Base-by-base conservation (phyloP, 345 rosid genomes). In the Populus pruinosa region DNA sequence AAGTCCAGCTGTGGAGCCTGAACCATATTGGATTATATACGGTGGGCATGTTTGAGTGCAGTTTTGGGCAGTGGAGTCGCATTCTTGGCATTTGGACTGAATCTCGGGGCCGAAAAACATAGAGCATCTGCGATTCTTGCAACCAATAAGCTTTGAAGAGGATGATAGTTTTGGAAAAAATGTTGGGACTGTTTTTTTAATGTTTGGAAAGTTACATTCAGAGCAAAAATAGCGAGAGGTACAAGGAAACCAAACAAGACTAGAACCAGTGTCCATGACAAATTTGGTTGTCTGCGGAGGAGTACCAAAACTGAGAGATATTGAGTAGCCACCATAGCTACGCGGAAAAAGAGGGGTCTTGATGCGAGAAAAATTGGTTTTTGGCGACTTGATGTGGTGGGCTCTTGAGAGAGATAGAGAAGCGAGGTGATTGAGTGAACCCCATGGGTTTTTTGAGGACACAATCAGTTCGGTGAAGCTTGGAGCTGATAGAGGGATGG, bases 171-270 rank as follows among this genome's bases (percentile, higher is more conserved):
- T 88, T 2, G 98, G 99, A 4, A 87, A 10, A 61, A 85, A 95
- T 35, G 80, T 55, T 0, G 81, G 82, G 85, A 91, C 59, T 1
- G 79, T 39, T 14, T 88, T 85, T 73, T 86, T 87, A 13, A 83
- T 33, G 21, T 86, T 84, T 49, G 88, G 44, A 86, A 91, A 91
- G 61, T 50, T 11, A 80, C 98, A 94, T 4, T 20, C 65, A 69
- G 85, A 76, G 84, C 98, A 94, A 72, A 70, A 79, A 77, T 93
- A 92, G 27, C 83, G 84, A 8, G 93, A 84, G 50, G 98, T 93
- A 80, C 99, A 95, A 43, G 98, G 99, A 71, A 92, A 89, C 99
- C 99, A 92, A 35, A 91, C 87, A 44, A 95, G 96, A 72, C 92
- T 88, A 69, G 96, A 91, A 36, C 99, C 99, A 0, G 99, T 91